These are phyloP conservation scores for Aquilaria sinensis DNA, from an alignment of 345 rosid species.

Conservation along the genomic window DNA sequence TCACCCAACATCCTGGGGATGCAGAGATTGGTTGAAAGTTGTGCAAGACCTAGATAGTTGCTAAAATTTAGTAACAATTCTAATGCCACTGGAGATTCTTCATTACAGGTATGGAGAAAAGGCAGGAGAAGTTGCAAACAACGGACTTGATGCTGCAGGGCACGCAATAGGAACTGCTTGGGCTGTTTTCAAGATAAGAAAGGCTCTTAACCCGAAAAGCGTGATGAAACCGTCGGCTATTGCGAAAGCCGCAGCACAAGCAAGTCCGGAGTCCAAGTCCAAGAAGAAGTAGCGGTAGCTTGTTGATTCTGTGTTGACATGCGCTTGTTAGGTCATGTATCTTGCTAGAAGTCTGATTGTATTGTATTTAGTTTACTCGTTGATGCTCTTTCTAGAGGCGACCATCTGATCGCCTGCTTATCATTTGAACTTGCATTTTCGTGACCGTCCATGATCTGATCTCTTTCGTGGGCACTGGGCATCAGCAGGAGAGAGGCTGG, in stretches of 20 bases:
- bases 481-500: too few species aligned
- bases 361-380: too few species aligned
- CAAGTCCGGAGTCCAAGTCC: constrained; percentile 35
- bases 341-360: too few species aligned
- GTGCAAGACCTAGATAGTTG: not conserved
- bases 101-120: constrained; percentile 67
- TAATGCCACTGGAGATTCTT: not conserved
- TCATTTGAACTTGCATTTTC: too few species aligned
- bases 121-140: constrained; percentile 62
- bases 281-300: constrained; percentile 26
- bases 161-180: constrained; percentile 89
- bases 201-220: constrained; percentile 76
- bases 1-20: not conserved
- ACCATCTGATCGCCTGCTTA: too few species aligned
- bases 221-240: constrained; percentile 62
- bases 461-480: too few species aligned
- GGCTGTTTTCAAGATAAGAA: constrained; percentile 87
- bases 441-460: too few species aligned
- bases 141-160: constrained; percentile 86
- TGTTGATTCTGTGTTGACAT: too few species aligned
- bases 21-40: not conserved
- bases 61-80: not conserved
- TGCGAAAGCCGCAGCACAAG: constrained; percentile 58
- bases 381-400: too few species aligned
- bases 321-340: too few species aligned